Conservation (phyloP, 345 rosid genomes). For the Zanthoxylum bungeanum region DNA sequence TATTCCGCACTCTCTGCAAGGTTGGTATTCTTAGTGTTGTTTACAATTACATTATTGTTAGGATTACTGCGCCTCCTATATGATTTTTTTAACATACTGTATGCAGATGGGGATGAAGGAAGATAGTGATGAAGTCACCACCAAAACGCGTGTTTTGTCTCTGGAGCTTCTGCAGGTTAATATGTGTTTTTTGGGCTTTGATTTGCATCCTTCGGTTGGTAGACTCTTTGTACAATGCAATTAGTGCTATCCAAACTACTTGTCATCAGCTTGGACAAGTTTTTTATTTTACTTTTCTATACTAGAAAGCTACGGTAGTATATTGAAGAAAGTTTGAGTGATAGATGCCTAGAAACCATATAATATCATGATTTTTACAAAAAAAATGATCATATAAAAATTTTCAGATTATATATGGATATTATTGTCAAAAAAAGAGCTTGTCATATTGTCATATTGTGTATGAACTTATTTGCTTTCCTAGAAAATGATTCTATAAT, state of each 20-base stretch:
- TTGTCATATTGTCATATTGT: neutral
- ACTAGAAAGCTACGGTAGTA: neutral
- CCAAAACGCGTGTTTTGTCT: constrained; percentile 85
- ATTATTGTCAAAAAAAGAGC: neutral
- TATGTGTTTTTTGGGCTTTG: constrained; percentile 12
- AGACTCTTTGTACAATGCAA: constrained; percentile 5
- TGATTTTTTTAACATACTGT: constrained; percentile 11
- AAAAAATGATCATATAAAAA: neutral
- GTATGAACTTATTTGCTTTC: neutral
- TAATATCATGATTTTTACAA: neutral
- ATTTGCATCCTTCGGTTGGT: neutral
- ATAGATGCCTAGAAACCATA: neutral
- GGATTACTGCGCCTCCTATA: constrained; percentile 23
- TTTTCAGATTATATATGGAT: too few species aligned
- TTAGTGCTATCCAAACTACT: neutral
- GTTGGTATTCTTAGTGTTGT: constrained; percentile 38
- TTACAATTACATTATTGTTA: constrained; percentile 13
- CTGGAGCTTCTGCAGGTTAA: constrained; percentile 97
- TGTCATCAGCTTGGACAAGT: neutral
- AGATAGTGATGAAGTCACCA: constrained; percentile 91
- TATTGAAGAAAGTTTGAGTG: neutral
- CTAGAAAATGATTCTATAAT: neutral
- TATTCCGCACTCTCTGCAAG: constrained; percentile 98
- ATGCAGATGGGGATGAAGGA: constrained; percentile 99
- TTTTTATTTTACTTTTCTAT: neutral